A percentile compares a stretch with the other conserved stretches of the same genome.
Evolutionary conservation across 768 basidiomycete species (phyloP).

Genomic region (Gymnopilus junonius): DNA sequence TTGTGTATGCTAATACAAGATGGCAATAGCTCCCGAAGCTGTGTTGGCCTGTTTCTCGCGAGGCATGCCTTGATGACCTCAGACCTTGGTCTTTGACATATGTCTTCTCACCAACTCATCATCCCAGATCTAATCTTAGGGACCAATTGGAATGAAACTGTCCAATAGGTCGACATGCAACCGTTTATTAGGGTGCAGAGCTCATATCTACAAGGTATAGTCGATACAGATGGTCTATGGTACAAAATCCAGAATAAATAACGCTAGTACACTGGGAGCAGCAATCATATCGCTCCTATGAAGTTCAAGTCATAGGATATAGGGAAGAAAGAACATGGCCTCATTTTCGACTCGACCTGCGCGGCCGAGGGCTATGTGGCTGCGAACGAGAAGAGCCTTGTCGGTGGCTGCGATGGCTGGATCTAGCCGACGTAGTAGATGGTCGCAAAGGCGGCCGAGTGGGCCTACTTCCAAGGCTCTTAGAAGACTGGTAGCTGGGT

Average conservation of each 20-base stretch:
- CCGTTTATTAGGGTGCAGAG: not conserved
- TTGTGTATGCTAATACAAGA: not conserved
- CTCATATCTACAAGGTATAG: constrained; percentile 1
- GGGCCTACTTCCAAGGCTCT: constrained; percentile 9
- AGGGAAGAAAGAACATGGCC: not conserved
- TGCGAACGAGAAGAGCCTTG: constrained; percentile 16
- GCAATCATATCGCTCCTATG: not conserved
- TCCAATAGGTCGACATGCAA: not conserved
- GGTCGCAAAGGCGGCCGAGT: constrained; percentile 17
- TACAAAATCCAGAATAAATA: not conserved
- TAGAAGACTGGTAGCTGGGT: constrained; percentile 13
- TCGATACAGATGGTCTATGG: not conserved
- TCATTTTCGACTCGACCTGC: constrained; percentile 20
- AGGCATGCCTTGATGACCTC: not conserved
- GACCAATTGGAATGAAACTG: not conserved
- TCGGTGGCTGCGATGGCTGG: constrained; percentile 15
- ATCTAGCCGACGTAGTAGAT: constrained; percentile 11
- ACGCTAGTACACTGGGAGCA: not conserved
- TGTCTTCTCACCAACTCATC: not conserved
- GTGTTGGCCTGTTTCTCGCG: not conserved
- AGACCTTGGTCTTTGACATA: not conserved
- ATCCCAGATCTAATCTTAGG: not conserved
- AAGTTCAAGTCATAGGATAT: not conserved
- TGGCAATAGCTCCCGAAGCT: not conserved
- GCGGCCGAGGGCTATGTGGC: constrained; percentile 11